Evolutionary conservation across 495 filamentous ascomycete genomes (phyloP).

Genomic region (Talaromyces nanjingensis): DNA sequence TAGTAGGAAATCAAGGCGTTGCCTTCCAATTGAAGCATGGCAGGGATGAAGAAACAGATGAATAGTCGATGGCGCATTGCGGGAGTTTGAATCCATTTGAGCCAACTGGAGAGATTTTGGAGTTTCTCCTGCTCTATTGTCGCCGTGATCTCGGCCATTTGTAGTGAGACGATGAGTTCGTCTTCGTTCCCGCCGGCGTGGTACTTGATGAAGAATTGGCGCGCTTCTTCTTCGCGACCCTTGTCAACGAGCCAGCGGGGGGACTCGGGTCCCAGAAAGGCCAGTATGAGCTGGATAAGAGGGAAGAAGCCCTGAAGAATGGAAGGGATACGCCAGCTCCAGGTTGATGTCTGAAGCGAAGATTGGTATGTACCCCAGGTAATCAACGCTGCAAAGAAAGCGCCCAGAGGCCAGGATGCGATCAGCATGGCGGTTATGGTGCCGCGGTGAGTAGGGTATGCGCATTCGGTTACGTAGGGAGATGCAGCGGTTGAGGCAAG

Average conservation of each 20-base stretch:
- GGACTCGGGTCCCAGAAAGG: neutral
- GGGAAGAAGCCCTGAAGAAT: neutral
- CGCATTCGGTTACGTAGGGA: neutral
- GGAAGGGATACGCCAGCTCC: neutral
- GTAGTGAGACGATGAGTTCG: neutral
- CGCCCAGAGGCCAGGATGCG: neutral
- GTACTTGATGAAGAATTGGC: neutral
- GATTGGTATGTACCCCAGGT: neutral
- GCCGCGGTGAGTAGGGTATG: neutral
- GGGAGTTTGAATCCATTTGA: neutral
- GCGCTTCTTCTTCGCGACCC: neutral
- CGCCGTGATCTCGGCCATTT: neutral
- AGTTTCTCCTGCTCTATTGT: neutral
- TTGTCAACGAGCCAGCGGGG: neutral
- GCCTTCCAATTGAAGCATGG: neutral
- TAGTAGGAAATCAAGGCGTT: neutral
- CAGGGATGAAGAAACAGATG: neutral
- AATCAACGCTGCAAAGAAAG: neutral
- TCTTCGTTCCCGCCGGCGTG: neutral
- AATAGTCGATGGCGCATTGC: neutral
- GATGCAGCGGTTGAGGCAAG: neutral
- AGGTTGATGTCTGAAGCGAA: neutral
- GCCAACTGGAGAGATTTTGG: neutral
- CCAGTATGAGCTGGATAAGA: neutral
- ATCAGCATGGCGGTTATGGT: neutral